Evolutionary conservation across 1,284 basidiomycete species (phyloP), one percentile per base, ranked within the genome.

Genomic region (Lentinula novae-zelandiae): DNA sequence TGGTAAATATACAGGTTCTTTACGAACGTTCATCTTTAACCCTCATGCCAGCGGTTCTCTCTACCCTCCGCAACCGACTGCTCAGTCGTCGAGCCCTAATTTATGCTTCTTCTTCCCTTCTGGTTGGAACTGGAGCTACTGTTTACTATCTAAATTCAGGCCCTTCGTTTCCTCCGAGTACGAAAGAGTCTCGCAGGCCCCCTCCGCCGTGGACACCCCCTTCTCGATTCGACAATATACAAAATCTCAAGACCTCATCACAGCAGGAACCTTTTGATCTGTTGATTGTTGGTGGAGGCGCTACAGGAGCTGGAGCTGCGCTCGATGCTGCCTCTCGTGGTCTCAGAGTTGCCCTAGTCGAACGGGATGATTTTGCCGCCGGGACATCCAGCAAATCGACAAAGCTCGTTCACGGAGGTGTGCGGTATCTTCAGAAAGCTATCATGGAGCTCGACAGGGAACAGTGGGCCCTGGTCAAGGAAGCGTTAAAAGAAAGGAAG

Each of bases 301-400:
- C 96, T 1, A 98, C 95, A 0, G 96, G 96, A 50, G 90, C 95
- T 0, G 96, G 96, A 60, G 90, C 95, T 5, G 96, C 95, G 4
- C 83, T 98, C 31, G 96, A 99, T 73, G 96, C 96, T 36, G 95
- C 92, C 10, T 93, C 87, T 67, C 81, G 96, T 60, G 96, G 96
- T 0, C 81, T 99, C 63, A 93, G 88, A 71, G 95, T 98, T 20
- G 96, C 94, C 0, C 78, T 98, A 65, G 95, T 98, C 1, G 96
- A 99, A 73, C 79, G 94, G 52, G 92, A 94, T 69, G 96, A 99
- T 73, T 99, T 96, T 68, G 86, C 88, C 66, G 86, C 93, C 20
- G 92, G 95, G 15, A 98, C 96, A 0, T 97, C 94, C 2, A 97
- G 95, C 33, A 99, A 99, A 74, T 95, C 92, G 8, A 98, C 96